These are phyloP conservation scores for Leccinum subgranulosum DNA, from an alignment of 768 basidiomycete species.

Conservation along the genomic window DNA sequence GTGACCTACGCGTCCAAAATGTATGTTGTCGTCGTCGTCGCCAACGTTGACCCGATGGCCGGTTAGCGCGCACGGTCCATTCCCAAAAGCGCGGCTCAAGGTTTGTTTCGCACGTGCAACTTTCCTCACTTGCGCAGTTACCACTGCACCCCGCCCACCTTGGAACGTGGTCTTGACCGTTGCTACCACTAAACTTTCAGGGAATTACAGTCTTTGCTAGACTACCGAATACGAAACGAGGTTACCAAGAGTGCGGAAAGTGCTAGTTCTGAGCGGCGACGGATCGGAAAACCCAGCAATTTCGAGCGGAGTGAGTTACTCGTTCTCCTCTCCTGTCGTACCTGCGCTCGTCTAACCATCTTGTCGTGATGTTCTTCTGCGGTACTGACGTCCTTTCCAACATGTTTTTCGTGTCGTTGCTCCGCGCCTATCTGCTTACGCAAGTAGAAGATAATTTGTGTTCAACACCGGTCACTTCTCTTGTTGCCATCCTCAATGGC, in stretches of 20 bases:
- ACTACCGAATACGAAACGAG: slow-evolving; percentile 10
- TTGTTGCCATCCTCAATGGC: slow-evolving; percentile 27
- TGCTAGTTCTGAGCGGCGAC: slow-evolving; percentile 35
- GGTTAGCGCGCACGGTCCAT: slow-evolving; percentile 25
- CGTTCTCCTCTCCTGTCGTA: slow-evolving; percentile 1
- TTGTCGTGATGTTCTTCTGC: slow-evolving; percentile 1
- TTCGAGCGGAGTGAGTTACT: slow-evolving; percentile 36
- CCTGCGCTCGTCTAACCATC: slow-evolving; percentile 1
- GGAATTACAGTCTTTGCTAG: slow-evolving; percentile 2
- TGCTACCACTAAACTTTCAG: slow-evolving; percentile 9
- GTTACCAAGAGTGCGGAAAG: slow-evolving; percentile 9
- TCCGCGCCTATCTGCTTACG: slow-evolving; percentile 31
- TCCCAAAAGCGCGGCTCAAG: slow-evolving; percentile 26
- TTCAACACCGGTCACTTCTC: slow-evolving; percentile 23
- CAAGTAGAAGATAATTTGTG: slow-evolving; percentile 27
- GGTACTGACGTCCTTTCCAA: slow-evolving; percentile 9
- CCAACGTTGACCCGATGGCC: slow-evolving; percentile 9
- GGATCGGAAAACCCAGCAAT: slow-evolving; percentile 35
- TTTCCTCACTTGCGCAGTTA: slow-evolving; percentile 27
- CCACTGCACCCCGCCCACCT: slow-evolving; percentile 21
- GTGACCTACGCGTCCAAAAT: background rate
- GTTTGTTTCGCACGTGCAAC: slow-evolving; percentile 33
- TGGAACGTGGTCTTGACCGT: slow-evolving; percentile 6
- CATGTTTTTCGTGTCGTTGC: slow-evolving; percentile 20
- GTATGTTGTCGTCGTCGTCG: slow-evolving; percentile 20